Evolutionary conservation across 164 flowering plant genomes (phyloP), one percentile per base, ranked within the genome.

Genomic region (Vitis labrusca): DNA sequence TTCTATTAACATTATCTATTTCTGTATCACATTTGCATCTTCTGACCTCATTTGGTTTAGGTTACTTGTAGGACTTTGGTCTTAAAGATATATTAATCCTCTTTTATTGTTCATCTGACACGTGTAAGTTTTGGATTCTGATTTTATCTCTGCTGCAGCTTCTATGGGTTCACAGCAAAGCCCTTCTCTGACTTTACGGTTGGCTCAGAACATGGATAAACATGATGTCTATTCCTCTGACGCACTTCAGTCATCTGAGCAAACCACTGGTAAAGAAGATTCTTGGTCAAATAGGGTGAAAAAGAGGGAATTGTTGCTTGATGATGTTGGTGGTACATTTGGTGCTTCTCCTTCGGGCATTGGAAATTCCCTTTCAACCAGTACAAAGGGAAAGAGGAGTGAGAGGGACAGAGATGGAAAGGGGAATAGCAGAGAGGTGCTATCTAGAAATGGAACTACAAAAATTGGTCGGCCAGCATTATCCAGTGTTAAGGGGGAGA

Each of bases 351-450:
- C 80, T 13, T 78, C 90, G 63, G 85, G 83, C 64, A 77, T 85
- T 60, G 89, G 87, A 64, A 77, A 78, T 73, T 71, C 90, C 23
- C 85, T 91, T 68, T 61, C 81, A 68, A 81, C 91, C 79, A 88
- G 89, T 78, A 79, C 90, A 8, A 94, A 94, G 77, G 97, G 98
- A 74, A 94, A 94, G 85, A 85, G 97, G 81, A 88, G 94, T 78
- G 97, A 87, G 74, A 88, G 97, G 79, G 98, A 93, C 68, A 84
- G 93, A 77, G 92, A 90, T 13, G 93, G 94, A 30, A 90, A 88
- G 74, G 88, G 90, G 57, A 83, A 85, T 52, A 74, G 76, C 76
- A 82, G 91, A 78, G 92, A 84, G 65, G 77, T 71, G 16, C 19
- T 73, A 60, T 80, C 85, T 63, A 88, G 87, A 80, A 83, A 71